A percentile compares a stretch with the other conserved stretches of the same genome.
phyloP scores from a whole-genome alignment of 306 rosid species.

The Fragaria iinumae region DNA sequence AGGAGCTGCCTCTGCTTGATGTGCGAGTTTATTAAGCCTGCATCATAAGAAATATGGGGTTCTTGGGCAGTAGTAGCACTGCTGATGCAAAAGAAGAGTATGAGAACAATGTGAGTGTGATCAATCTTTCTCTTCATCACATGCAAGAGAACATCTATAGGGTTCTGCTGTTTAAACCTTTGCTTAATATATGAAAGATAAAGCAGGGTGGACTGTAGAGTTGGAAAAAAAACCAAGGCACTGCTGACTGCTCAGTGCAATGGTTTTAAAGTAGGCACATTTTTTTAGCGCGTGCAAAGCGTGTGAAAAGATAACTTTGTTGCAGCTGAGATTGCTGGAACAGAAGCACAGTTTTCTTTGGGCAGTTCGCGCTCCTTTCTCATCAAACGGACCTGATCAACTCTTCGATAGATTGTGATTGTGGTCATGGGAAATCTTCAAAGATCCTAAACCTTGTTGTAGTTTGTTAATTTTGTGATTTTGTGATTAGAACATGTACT shows the following conservation, averaged over 20 bases:
- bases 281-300: not conserved
- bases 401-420: not conserved
- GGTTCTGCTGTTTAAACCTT: not conserved
- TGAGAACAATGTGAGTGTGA: not conserved
- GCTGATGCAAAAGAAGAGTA: constrained; percentile 12
- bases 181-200: not conserved
- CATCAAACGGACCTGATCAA: constrained; percentile 15
- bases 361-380: constrained; percentile 11
- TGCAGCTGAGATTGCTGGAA: constrained; percentile 8
- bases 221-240: not conserved
- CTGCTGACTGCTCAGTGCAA: not conserved
- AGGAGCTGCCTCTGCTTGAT: constrained; percentile 13
- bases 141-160: constrained; percentile 5
- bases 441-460: not conserved
- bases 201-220: not conserved
- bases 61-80: not conserved
- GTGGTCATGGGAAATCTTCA: not conserved
- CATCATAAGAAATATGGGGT: not conserved
- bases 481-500: not conserved
- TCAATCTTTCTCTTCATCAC: constrained; percentile 15
- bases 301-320: not conserved
- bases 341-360: not conserved
- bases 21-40: constrained; percentile 7
- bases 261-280: not conserved
- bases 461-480: not conserved